These are phyloP conservation scores for Plectosphaerella plurivora DNA, from an alignment of 2,329 filamentous ascomycete genomes.

Conservation along the genomic window DNA sequence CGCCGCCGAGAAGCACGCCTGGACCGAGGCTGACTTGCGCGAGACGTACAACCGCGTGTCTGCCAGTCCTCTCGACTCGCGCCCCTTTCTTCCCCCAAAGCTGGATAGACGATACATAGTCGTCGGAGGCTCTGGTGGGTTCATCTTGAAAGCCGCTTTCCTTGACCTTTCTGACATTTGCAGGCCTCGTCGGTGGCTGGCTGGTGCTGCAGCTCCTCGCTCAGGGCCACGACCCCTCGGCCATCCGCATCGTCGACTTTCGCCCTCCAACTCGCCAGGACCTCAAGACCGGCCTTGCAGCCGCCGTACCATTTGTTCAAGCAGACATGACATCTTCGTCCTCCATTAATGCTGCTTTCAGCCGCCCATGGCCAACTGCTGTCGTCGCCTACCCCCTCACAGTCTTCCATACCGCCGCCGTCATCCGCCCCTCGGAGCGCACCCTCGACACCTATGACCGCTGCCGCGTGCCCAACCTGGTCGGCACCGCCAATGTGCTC, in stretches of 20 bases:
- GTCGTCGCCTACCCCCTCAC: conserved; percentile 42
- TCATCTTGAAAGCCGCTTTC: not conserved
- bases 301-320: conserved; percentile 35
- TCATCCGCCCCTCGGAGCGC: conserved; percentile 47
- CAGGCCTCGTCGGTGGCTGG: conserved; percentile 51
- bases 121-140: conserved; percentile 41
- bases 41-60: conserved; percentile 28
- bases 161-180: not conserved
- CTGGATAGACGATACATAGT: conserved; percentile 38
- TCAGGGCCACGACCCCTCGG: conserved; percentile 43
- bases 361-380: conserved; percentile 36
- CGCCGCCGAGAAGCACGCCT: conserved; percentile 18
- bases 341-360: conserved; percentile 40
- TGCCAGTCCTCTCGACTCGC: conserved; percentile 31
- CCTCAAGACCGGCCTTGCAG: conserved; percentile 28
- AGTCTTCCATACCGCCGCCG: conserved; percentile 53
- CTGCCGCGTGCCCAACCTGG: conserved; percentile 43
- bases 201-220: conserved; percentile 49
- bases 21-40: conserved; percentile 29
- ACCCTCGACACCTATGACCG: conserved; percentile 37
- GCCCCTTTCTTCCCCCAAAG: conserved; percentile 30
- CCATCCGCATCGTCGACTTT: conserved; percentile 51
- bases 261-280: conserved; percentile 35
- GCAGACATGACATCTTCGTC: conserved; percentile 44
- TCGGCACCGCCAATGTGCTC: conserved; percentile 44